Evolutionary conservation across 1,284 basidiomycete genomes (phyloP), one percentile per base, ranked within the genome.

Genomic region (Malassezia psittaci): DNA sequence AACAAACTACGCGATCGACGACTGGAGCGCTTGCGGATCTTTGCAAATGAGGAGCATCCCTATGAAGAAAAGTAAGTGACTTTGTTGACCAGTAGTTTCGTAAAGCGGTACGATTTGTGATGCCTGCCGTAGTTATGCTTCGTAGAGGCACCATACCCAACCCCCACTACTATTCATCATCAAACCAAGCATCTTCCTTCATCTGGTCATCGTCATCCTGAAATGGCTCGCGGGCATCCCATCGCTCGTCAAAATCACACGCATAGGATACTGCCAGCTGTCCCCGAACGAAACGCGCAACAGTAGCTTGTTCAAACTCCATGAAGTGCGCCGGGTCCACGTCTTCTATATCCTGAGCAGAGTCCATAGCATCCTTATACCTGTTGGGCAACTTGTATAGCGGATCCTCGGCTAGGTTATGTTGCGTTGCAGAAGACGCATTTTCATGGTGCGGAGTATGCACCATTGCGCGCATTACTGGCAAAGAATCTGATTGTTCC

Each of bases 1-100:
- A 74, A 74, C 62, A 73, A 64, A 49, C 62, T 73, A 38, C 52
- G 72, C 24, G 70, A 74, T 38, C 49, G 72, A 18, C 64, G 72
- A 36, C 52, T 74, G 34, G 69, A 73, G 54, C 57, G 72, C 24
- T 60, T 74, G 42, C 69, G 72, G 57, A 62, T 74, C 34, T 74
- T 69, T 48, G 58, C 64, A 24, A 67, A 60, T 7, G 69, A 65
- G 5, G 57, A 64, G 39, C 64, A 74, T 51, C 72, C 72, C 11
- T 72, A 73, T 52, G 59, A 43, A 46, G 62, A 63, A 40, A 74
- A 74, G 61, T 62, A 48, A 48, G 61, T 59, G 13, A 12, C 2
- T 16, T 32, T 9, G 11, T 48, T 54, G 12, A 54, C 52, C n/a
- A 13, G n/a, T 35, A 55, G 53, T 42, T 52, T 60, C 37, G 35